A percentile compares a stretch with the other conserved stretches of the same genome.
phyloP scores from a whole-genome alignment of 139 green algal genomes.

The Closterium sp. region DNA sequence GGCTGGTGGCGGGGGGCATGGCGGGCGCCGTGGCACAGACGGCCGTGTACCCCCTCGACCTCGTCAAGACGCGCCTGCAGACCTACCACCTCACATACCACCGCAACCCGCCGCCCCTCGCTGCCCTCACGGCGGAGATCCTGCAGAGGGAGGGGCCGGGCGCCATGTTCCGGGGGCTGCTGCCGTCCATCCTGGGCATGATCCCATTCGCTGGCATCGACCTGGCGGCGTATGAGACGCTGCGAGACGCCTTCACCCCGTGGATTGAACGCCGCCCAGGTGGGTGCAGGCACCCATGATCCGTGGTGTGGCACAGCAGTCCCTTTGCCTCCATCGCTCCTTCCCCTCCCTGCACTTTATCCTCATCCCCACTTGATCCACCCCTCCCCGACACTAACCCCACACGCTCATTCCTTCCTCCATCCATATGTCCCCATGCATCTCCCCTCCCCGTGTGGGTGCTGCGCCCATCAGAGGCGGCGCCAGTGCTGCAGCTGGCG shows the following conservation, averaged over 20 bases:
- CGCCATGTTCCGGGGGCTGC: slow-evolving; percentile 50
- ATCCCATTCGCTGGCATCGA: slow-evolving; percentile 97
- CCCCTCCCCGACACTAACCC: no score
- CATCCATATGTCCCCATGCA: no score
- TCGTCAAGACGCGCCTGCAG: slow-evolving; percentile 50
- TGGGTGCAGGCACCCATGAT: neutral
- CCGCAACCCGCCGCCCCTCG: neutral
- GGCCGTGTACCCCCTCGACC: slow-evolving; percentile 53
- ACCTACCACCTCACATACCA: neutral
- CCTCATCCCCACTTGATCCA: no score
- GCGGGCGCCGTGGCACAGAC: slow-evolving; percentile 51
- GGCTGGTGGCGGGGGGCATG: slow-evolving; percentile 48
- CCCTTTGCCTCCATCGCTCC: neutral
- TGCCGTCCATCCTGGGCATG: slow-evolving; percentile 76
- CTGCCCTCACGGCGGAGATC: slow-evolving; percentile 18
- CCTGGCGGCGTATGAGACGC: slow-evolving; percentile 94
- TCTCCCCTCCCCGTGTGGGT: no score
- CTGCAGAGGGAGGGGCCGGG: slow-evolving; percentile 34
- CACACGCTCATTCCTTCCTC: no score
- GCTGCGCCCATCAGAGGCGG: slow-evolving; percentile 18
- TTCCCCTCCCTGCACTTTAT: no score
- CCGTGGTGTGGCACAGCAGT: no score
- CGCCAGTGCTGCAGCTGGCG: neutral
- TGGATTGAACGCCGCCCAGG: neutral
- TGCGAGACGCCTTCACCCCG: slow-evolving; percentile 64